A percentile compares a stretch with the other conserved stretches of the same genome.
Conservation (phyloP, 1,284 basidiomycete genomes). For the Porogramme epimiltina region DNA sequence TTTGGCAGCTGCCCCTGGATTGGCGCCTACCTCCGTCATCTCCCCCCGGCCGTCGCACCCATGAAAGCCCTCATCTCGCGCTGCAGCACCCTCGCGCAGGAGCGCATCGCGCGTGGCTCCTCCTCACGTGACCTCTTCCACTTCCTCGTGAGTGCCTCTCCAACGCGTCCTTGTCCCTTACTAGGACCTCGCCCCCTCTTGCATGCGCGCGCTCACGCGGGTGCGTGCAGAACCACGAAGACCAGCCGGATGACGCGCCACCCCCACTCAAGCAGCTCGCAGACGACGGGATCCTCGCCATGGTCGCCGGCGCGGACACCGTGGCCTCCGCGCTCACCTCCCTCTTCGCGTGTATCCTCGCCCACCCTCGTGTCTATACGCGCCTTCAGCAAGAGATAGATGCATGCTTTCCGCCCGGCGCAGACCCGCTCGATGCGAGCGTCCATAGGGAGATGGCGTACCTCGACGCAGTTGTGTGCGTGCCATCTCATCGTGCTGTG, state of each 20-base stretch:
- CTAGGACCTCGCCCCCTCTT: neutral
- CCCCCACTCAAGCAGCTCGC: slow-evolving; percentile 40
- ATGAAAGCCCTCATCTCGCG: slow-evolving; percentile 4
- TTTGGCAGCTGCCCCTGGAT: slow-evolving; percentile 21
- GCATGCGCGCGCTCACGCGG: neutral
- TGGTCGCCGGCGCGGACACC: slow-evolving; percentile 32
- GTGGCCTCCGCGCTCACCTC: slow-evolving; percentile 17
- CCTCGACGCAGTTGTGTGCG: slow-evolving; percentile 31
- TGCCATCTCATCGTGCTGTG: neutral
- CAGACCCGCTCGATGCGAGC: slow-evolving; percentile 22
- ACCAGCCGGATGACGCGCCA: slow-evolving; percentile 19
- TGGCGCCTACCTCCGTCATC: slow-evolving; percentile 8
- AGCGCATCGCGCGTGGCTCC: slow-evolving; percentile 11
- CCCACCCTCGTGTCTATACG: slow-evolving; percentile 15
- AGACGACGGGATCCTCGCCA: slow-evolving; percentile 24
- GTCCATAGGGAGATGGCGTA: slow-evolving; percentile 26
- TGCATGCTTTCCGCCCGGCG: slow-evolving; percentile 21
- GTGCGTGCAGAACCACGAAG: slow-evolving; percentile 22
- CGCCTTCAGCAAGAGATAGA: slow-evolving; percentile 30
- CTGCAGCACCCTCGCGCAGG: slow-evolving; percentile 6
- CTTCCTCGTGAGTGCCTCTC: slow-evolving; percentile 13
- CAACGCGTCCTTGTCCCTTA: neutral
- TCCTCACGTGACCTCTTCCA: slow-evolving; percentile 24
- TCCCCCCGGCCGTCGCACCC: neutral
- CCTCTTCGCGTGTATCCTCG: slow-evolving; percentile 20